These are phyloP conservation scores for Thermothielavioides terrestris DNA, from an alignment of 495 filamentous ascomycete species.

Conservation along the genomic window DNA sequence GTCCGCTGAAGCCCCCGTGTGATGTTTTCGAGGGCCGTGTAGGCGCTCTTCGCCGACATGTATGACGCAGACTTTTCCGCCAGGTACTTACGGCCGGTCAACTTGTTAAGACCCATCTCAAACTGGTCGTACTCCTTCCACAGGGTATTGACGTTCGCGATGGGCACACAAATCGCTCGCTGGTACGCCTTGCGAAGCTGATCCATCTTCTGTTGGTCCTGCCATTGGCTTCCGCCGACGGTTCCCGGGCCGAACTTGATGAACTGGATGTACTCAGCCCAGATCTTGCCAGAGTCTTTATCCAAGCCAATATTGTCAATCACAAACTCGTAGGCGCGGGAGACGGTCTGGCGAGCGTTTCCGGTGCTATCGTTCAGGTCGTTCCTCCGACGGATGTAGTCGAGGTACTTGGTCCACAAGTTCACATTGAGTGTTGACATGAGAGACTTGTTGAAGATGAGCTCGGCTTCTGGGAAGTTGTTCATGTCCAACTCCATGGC, in stretches of 20 bases:
- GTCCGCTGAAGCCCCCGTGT: constrained; percentile 69
- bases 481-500: constrained; percentile 81
- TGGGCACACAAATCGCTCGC: constrained; percentile 75
- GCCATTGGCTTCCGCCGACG: constrained; percentile 79
- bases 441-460: constrained; percentile 70
- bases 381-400: constrained; percentile 87
- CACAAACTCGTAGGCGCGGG: constrained; percentile 81
- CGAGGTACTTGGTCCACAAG: constrained; percentile 88
- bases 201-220: constrained; percentile 98
- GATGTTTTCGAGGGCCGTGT: constrained; percentile 74
- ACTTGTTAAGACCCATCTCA: constrained; percentile 85
- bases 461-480: constrained; percentile 66
- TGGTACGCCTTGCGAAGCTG: constrained; percentile 83
- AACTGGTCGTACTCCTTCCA: constrained; percentile 98
- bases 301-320: constrained; percentile 85
- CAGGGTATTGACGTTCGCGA: constrained; percentile 63
- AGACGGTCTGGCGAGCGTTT: constrained; percentile 63
- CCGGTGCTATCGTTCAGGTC: constrained; percentile 76
- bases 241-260: constrained; percentile 76
- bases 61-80: constrained; percentile 86
- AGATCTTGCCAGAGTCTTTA: constrained; percentile 81
- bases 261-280: constrained; percentile 89
- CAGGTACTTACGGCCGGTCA: constrained; percentile 81
- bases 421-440: constrained; percentile 65
- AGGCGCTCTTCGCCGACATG: constrained; percentile 84